phyloP scores from a whole-genome alignment of 2,329 filamentous ascomycete species.

The Karstenula rhodostoma region DNA sequence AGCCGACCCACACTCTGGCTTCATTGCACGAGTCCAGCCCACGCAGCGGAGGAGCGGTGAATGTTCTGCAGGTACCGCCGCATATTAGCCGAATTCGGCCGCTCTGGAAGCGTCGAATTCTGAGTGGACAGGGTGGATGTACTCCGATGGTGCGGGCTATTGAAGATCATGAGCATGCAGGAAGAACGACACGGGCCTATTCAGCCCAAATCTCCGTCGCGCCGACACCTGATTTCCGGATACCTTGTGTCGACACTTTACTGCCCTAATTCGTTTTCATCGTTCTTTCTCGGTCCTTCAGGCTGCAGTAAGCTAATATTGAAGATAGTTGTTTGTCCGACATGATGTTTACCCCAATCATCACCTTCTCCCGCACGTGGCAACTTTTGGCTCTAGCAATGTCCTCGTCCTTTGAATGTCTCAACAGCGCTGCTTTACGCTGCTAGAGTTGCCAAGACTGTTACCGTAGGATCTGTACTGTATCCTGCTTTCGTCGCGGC shows the following conservation, averaged over 20 bases:
- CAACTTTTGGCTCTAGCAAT: not conserved
- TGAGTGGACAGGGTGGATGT: slow-evolving; percentile 6
- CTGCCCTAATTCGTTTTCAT: not conserved
- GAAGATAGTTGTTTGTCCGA: slow-evolving; percentile 7
- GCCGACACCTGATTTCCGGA: slow-evolving; percentile 7
- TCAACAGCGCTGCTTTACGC: slow-evolving; percentile 10
- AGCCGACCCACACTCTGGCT: slow-evolving; percentile 26
- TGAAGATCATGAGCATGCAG: slow-evolving; percentile 3
- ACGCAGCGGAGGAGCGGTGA: slow-evolving; percentile 25
- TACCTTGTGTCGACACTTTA: not conserved
- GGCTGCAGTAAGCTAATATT: not conserved
- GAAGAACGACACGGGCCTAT: slow-evolving; percentile 5
- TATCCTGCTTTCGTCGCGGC: slow-evolving; percentile 2
- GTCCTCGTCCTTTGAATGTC: not conserved
- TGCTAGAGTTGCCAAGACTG: slow-evolving; percentile 7
- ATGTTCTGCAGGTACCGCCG: slow-evolving; percentile 37
- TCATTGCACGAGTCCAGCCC: slow-evolving; percentile 26
- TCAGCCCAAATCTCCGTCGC: slow-evolving; percentile 11
- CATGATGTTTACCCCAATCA: not conserved
- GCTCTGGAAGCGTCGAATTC: slow-evolving; percentile 7
- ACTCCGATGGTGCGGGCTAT: slow-evolving; percentile 7
- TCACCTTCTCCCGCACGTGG: slow-evolving; percentile 15
- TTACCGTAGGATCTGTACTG: not conserved
- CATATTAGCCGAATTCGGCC: slow-evolving; percentile 15
- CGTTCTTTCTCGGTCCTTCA: not conserved